These are phyloP conservation scores for Biscogniauxia marginata DNA, from an alignment of 2,329 filamentous ascomycete genomes.

Conservation along the genomic window DNA sequence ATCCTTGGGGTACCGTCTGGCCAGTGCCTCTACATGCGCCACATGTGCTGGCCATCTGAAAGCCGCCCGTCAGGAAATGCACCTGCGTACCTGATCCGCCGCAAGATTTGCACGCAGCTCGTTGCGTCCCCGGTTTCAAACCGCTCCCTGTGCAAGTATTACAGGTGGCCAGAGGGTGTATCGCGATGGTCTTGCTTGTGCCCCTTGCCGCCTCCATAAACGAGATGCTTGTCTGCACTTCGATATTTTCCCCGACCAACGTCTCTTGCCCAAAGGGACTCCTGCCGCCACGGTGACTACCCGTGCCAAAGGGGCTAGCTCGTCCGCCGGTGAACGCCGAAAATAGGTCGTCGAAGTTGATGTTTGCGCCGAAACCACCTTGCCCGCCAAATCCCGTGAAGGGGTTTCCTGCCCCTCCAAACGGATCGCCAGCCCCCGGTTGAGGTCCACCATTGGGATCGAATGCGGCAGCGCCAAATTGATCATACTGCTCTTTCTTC, in stretches of 20 bases:
- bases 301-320: conserved; percentile 55
- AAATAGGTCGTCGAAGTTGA: conserved; percentile 97
- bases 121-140: conserved; percentile 75
- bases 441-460: conserved; percentile 65
- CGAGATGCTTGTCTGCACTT: conserved; percentile 87
- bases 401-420: conserved; percentile 59
- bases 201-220: conserved; percentile 98
- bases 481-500: conserved; percentile 90
- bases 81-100: conserved; percentile 84
- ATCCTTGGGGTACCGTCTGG: conserved; percentile 70
- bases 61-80: conserved; percentile 86
- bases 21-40: conserved; percentile 77
- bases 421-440: conserved; percentile 57
- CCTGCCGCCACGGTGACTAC: conserved; percentile 48
- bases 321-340: conserved; percentile 70
- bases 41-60: conserved; percentile 94
- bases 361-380: conserved; percentile 74
- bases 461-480: conserved; percentile 85
- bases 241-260: conserved; percentile 91
- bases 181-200: conserved; percentile 79
- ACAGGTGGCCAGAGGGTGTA: conserved; percentile 79
- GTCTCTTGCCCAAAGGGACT: conserved; percentile 76
- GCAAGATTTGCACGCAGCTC: conserved; percentile 73
- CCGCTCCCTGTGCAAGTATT: conserved; percentile 81
- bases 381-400: conserved; percentile 54